A percentile compares a stretch with the other conserved stretches of the same genome.
Conservation (phyloP, 306 rosid genomes). For the Rubus parviflorus region DNA sequence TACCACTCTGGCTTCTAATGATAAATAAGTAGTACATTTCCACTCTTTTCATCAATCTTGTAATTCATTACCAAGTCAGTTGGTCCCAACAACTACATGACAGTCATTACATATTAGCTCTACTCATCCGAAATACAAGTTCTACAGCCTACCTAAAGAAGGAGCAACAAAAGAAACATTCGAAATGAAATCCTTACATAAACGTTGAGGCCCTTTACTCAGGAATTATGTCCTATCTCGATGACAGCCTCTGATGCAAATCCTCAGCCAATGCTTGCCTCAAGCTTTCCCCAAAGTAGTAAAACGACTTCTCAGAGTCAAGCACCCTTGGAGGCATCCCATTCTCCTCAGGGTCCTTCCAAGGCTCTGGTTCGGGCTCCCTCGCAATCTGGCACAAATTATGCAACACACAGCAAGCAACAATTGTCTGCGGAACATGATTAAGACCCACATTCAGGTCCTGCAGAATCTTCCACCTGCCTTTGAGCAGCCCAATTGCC, state of each 20-base stretch:
- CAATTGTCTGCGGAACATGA: slow-evolving; percentile 85
- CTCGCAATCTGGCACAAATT: slow-evolving; percentile 91
- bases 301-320: slow-evolving; percentile 65
- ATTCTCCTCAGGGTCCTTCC: slow-evolving; percentile 86
- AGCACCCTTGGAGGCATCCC: slow-evolving; percentile 65
- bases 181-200: slow-evolving; percentile 9
- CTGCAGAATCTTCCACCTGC: slow-evolving; percentile 89
- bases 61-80: slow-evolving; percentile 28
- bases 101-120: slow-evolving; percentile 9
- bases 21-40: neutral
- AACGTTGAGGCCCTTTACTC: neutral
- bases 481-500: slow-evolving; percentile 84
- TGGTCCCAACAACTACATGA: slow-evolving; percentile 10
- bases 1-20: neutral
- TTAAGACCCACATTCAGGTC: slow-evolving; percentile 77
- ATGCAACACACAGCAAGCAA: slow-evolving; percentile 92
- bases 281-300: slow-evolving; percentile 74
- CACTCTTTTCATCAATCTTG: slow-evolving; percentile 1
- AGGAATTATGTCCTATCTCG: slow-evolving; percentile 46
- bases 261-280: slow-evolving; percentile 92
- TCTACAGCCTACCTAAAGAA: slow-evolving; percentile 10
- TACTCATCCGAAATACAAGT: slow-evolving; percentile 17
- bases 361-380: slow-evolving; percentile 84
- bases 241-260: slow-evolving; percentile 83
- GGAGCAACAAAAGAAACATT: slow-evolving; percentile 1